Base-by-base conservation (phyloP, 192 early-diverging fungal genomes). In the Geosiphon pyriformis region DNA sequence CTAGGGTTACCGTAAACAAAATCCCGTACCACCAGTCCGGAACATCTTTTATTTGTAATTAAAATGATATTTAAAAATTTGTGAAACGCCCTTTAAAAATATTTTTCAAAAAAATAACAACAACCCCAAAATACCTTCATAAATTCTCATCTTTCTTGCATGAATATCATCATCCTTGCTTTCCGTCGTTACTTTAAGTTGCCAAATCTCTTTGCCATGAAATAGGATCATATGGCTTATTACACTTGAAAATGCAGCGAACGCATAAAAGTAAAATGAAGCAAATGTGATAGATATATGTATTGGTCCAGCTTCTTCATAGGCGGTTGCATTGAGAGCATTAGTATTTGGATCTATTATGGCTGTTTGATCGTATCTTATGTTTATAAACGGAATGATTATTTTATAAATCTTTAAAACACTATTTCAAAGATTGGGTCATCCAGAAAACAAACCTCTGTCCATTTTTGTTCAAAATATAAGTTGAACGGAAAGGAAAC, bases 151-250 rank as follows among this genome's bases (percentile, higher is more conserved):
- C 27, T 76, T 68, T 51, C 71, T 78, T 56, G 57, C 69, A 56
- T 78, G 77, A 47, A 78, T 56, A 26, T 78, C 77, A 31, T 70
- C 65, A 18, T 53, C 54, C 46, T 67, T 15, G 48, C 59, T 15
- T 59, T 22, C 37, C 69, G 47, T 2, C 58, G 49, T 18, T 46
- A 46, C 30, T 55, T 70, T n/a, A 70, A 70, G 46, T 12, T 12
- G 37, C 69, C 77, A 78, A 57, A 91, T 83, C 12, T 88, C 84
- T 56, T 71, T 51, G 23, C 87, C 83, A 69, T 91, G 74, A 75
- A 83, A 82, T 20, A 86, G 76, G 4, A 69, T 68, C 7, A 84
- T 73, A 42, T 91, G 86, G n/a, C 80, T 73, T 33, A 90, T 70
- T 18, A 76, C 71, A 11, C 62, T 62, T 2, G 74, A 60, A 17